These are phyloP conservation scores for Quercus cerris DNA, from an alignment of 306 rosid genomes.

Conservation along the genomic window DNA sequence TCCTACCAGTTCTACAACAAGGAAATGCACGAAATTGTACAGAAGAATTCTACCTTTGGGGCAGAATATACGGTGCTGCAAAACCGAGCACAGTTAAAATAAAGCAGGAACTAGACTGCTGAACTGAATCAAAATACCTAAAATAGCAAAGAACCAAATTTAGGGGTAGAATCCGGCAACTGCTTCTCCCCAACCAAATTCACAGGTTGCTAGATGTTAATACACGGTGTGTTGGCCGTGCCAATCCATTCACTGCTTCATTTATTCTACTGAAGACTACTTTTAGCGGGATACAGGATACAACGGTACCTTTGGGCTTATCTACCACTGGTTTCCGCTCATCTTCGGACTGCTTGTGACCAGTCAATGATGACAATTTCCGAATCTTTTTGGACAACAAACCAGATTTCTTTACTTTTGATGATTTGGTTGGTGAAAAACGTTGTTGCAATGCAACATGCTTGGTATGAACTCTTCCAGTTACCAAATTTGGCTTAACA, in stretches of 20 bases:
- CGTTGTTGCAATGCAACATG: constrained; percentile 18
- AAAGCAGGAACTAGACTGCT: constrained; percentile 30
- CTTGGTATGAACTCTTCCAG: constrained; percentile 43
- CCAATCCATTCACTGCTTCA: constrained; percentile 76
- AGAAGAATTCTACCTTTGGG: constrained; percentile 37
- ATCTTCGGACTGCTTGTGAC: constrained; percentile 57
- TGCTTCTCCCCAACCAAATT: constrained; percentile 24
- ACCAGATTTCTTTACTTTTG: constrained; percentile 64
- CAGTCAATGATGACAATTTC: constrained; percentile 78
- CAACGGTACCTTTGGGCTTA: constrained; percentile 62
- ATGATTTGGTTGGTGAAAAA: constrained; percentile 35
- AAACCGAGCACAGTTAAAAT: constrained; percentile 37
- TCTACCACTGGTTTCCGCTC: constrained; percentile 52
- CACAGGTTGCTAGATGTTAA: constrained; percentile 37
- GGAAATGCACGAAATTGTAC: constrained; percentile 48
- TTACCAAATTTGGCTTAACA: constrained; percentile 27
- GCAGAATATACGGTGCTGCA: constrained; percentile 35
- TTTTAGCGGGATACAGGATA: constrained; percentile 82
- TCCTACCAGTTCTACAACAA: constrained; percentile 36
- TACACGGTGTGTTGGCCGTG: constrained; percentile 48
- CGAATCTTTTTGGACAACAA: constrained; percentile 66
- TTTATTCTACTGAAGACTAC: constrained; percentile 87
- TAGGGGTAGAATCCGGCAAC: constrained; percentile 21
- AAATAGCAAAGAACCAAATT: constrained; percentile 29
- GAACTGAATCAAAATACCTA: constrained; percentile 33